Conservation (phyloP, 768 basidiomycete species). For the Hygrocybe coccinea region DNA sequence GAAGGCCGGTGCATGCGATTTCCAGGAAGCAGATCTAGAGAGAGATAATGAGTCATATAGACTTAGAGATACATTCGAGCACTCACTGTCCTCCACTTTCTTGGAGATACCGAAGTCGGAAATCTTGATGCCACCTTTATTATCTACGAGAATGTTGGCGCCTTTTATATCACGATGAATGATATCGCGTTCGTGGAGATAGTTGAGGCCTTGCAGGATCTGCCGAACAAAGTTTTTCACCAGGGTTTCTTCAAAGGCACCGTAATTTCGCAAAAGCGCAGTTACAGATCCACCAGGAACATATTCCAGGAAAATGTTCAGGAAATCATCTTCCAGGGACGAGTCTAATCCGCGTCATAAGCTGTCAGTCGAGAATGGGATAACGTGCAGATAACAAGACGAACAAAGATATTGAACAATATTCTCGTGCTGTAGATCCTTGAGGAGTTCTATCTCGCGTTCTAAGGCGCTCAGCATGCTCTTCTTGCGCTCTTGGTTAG, state of each 20-base stretch:
- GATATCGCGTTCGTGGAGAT: slow-evolving; percentile 89
- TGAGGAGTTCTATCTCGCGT: slow-evolving; percentile 89
- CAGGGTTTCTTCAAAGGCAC: slow-evolving; percentile 88
- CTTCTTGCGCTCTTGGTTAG: slow-evolving; percentile 90
- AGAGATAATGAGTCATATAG: neutral
- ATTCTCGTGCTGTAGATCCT: slow-evolving; percentile 88
- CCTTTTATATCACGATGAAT: slow-evolving; percentile 99
- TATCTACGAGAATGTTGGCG: slow-evolving; percentile 96
- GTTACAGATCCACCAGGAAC: slow-evolving; percentile 94
- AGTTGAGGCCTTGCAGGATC: slow-evolving; percentile 82
- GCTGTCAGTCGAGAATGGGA: neutral
- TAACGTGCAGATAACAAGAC: slow-evolving; percentile 25
- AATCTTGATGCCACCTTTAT: slow-evolving; percentile 96
- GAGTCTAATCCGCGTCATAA: slow-evolving; percentile 57
- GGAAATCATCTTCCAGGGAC: slow-evolving; percentile 79
- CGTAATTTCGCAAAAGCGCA: slow-evolving; percentile 82
- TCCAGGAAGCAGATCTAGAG: slow-evolving; percentile 44
- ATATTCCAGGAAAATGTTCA: slow-evolving; percentile 97
- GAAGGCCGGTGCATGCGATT: slow-evolving; percentile 85
- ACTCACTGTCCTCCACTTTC: slow-evolving; percentile 93
- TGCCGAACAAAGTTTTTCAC: slow-evolving; percentile 92
- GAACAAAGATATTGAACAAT: slow-evolving; percentile 97
- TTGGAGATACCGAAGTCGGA: slow-evolving; percentile 97
- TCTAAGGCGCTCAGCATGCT: slow-evolving; percentile 89
- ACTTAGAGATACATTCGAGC: neutral